These are phyloP conservation scores for Penicillium lagena DNA, from an alignment of 495 filamentous ascomycete species.

Conservation along the genomic window DNA sequence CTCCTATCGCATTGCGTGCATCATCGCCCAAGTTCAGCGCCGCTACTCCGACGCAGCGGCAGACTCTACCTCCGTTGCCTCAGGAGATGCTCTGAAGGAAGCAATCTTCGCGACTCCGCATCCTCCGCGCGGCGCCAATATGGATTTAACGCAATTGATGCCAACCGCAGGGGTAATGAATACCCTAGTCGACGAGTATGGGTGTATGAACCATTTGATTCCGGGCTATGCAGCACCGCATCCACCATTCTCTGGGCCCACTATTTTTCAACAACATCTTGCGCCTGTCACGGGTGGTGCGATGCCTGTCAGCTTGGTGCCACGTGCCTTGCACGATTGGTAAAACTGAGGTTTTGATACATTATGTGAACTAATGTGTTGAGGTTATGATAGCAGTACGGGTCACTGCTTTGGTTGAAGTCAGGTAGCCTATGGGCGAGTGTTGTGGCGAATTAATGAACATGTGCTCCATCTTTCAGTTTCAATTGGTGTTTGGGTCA, in stretches of 20 bases:
- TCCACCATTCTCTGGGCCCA: constrained; percentile 5
- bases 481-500: too few relatives aligned
- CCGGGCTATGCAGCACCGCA: constrained; percentile 11
- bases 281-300: constrained; percentile 16
- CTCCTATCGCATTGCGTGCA: constrained; percentile 26
- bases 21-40: constrained; percentile 22
- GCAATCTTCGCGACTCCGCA: constrained; percentile 7
- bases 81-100: constrained; percentile 3
- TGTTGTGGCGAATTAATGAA: too few relatives aligned
- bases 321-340: constrained; percentile 21
- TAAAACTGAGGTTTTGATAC: constrained; percentile 1
- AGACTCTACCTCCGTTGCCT: constrained; percentile 6
- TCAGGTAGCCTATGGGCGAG: too few relatives aligned
- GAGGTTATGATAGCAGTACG: too few relatives aligned
- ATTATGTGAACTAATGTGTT: too few relatives aligned
- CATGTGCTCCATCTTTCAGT: too few relatives aligned
- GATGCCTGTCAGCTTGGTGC: constrained; percentile 21
- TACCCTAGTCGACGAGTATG: constrained; percentile 16
- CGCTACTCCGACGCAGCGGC: constrained; percentile 15
- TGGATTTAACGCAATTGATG: constrained; percentile 18
- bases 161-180: constrained; percentile 10
- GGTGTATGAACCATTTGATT: constrained; percentile 19
- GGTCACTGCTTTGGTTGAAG: too few relatives aligned
- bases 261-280: constrained; percentile 14
- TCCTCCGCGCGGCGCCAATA: constrained; percentile 5